Evolutionary conservation across 169 alveolate species (phyloP).

Genomic region (Ichthyophthirius multifiliis): DNA sequence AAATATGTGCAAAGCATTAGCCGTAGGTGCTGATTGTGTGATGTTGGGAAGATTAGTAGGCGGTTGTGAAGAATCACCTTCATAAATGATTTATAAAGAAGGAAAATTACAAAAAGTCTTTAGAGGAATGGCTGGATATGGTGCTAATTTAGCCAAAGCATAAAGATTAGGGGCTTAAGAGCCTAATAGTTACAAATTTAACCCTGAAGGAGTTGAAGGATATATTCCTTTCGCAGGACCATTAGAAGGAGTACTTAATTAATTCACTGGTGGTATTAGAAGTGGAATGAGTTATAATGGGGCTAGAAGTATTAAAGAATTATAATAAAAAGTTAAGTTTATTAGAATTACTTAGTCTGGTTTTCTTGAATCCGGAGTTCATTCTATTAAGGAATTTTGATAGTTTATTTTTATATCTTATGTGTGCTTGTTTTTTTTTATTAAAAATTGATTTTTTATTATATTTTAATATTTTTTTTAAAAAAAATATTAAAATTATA

Average conservation of each 20-base stretch:
- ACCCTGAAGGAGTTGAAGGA: conserved; percentile 57
- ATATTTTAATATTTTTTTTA: too few species aligned
- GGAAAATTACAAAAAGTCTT: conserved; percentile 38
- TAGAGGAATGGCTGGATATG: conserved; percentile 59
- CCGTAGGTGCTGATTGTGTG: conserved; percentile 51
- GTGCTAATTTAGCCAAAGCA: conserved; percentile 48
- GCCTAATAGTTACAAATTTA: conserved; percentile 19
- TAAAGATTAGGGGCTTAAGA: conserved; percentile 33
- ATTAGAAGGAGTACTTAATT: conserved; percentile 5
- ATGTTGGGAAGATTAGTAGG: conserved; percentile 53
- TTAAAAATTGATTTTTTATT: too few species aligned
- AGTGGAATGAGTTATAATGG: conserved; percentile 52
- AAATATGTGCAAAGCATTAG: conserved; percentile 49
- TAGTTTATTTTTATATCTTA: too few species aligned
- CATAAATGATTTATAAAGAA: conserved; percentile 32
- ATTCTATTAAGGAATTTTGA: conserved; percentile 32
- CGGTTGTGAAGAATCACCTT: conserved; percentile 44
- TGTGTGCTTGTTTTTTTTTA: too few species aligned
- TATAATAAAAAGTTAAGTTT: conserved; percentile 17
- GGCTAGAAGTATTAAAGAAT: conserved; percentile 24
- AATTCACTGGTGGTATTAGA: conserved; percentile 30
- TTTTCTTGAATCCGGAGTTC: conserved; percentile 38
- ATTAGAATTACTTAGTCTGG: conserved; percentile 27
- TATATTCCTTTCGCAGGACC: conserved; percentile 48
- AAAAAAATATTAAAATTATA: too few species aligned